These are phyloP conservation scores for Kazachstania africana DNA, from an alignment of 805 yeast genomes.

Conservation along the genomic window DNA sequence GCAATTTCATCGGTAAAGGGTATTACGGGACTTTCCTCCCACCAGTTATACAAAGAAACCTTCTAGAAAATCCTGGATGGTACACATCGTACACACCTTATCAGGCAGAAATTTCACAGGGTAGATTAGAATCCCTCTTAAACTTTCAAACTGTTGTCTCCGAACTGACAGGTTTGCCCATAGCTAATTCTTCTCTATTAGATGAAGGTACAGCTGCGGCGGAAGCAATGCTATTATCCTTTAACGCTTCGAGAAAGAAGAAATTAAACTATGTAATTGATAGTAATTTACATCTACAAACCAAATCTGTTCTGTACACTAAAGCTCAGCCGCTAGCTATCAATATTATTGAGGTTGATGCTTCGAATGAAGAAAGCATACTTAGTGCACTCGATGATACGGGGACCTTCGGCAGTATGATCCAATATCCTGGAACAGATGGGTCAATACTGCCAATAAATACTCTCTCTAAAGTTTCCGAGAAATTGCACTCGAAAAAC, in stretches of 20 bases:
- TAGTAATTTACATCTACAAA: slow-evolving; percentile 69
- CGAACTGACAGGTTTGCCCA: slow-evolving; percentile 86
- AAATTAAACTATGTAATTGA: slow-evolving; percentile 63
- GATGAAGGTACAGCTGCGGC: slow-evolving; percentile 98
- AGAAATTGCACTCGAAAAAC: slow-evolving; percentile 54
- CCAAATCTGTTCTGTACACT: slow-evolving; percentile 63
- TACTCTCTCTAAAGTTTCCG: slow-evolving; percentile 45
- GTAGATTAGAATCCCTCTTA: slow-evolving; percentile 79
- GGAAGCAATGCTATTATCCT: slow-evolving; percentile 87
- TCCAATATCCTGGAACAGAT: slow-evolving; percentile 84
- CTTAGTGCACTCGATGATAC: slow-evolving; percentile 26
- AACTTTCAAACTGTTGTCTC: slow-evolving; percentile 89
- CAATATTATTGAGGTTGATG: slow-evolving; percentile 46
- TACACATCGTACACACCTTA: slow-evolving; percentile 97
- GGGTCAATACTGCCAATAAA: slow-evolving; percentile 48
- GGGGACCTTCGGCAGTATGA: slow-evolving; percentile 65
- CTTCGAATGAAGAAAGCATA: slow-evolving; percentile 29
- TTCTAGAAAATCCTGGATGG: slow-evolving; percentile 94
- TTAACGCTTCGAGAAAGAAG: slow-evolving; percentile 55
- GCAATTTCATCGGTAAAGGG: slow-evolving; percentile 85
- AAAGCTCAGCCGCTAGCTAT: slow-evolving; percentile 71
- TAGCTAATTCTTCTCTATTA: slow-evolving; percentile 86
- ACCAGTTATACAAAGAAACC: slow-evolving; percentile 83
- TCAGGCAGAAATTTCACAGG: slow-evolving; percentile 97
- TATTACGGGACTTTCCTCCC: slow-evolving; percentile 86